A percentile compares a stretch with the other conserved stretches of the same genome.
These are phyloP conservation scores for Perilla frutescens DNA, from an alignment of 257 asterid genomes.

Conservation along the genomic window DNA sequence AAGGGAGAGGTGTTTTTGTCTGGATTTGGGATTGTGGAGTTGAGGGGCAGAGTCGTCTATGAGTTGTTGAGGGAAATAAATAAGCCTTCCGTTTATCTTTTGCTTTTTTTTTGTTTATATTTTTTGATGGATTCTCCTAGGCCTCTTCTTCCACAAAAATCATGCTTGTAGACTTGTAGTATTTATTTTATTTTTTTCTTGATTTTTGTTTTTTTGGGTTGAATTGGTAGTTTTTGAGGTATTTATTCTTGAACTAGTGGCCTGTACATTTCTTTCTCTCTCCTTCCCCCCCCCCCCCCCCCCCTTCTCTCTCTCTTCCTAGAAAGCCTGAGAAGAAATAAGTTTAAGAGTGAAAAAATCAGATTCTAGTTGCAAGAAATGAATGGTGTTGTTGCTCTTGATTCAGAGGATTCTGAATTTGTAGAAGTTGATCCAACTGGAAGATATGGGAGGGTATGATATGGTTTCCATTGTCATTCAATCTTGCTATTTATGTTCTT, in stretches of 20 bases:
- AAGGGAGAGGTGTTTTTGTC: conserved; percentile 57
- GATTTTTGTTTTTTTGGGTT: conserved; percentile 1
- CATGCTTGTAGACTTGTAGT: conserved; percentile 25
- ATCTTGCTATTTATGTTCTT: conserved; percentile 14
- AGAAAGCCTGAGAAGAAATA: conserved; percentile 23
- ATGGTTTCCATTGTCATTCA: not conserved
- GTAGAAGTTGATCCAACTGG: conserved; percentile 96
- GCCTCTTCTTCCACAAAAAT: conserved; percentile 48
- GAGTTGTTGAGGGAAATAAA: conserved; percentile 39
- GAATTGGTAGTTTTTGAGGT: conserved; percentile 17
- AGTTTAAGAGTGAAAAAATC: conserved; percentile 17
- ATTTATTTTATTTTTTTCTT: conserved; percentile 17
- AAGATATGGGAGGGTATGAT: conserved; percentile 91
- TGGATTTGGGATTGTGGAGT: conserved; percentile 46
- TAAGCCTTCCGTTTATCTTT: not conserved
- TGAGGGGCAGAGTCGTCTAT: conserved; percentile 43
- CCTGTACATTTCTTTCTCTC: conserved; percentile 8
- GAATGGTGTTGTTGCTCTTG: conserved; percentile 66
- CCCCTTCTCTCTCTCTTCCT: conserved; percentile 24
- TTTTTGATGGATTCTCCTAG: conserved; percentile 51
- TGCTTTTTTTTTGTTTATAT: not conserved
- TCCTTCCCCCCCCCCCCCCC: too few species aligned
- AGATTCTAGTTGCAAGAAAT: conserved; percentile 39
- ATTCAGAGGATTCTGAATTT: conserved; percentile 72
- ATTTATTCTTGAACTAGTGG: conserved; percentile 27